Conservation (phyloP, 2,329 filamentous ascomycete genomes). For the Immersiporthe knoxdaviesiana region DNA sequence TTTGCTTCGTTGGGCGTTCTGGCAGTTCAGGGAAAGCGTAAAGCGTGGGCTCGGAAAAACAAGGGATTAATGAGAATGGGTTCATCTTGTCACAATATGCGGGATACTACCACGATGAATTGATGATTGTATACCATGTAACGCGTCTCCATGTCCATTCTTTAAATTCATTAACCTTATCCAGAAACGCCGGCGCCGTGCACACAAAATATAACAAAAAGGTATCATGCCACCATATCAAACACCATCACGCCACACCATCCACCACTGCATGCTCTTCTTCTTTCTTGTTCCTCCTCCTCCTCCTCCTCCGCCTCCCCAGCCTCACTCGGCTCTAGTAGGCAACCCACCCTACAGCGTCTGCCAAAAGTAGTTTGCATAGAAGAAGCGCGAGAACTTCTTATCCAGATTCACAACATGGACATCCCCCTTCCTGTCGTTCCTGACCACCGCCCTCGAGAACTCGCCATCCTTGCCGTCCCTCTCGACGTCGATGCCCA, state of each 20-base stretch:
- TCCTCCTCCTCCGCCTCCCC: too few species aligned
- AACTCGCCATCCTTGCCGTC: slow-evolving; percentile 78
- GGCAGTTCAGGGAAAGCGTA: not conserved
- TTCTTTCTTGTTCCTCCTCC: too few species aligned
- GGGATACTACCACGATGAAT: slow-evolving; percentile 10
- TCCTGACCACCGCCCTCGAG: slow-evolving; percentile 81
- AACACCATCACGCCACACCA: not conserved
- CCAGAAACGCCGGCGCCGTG: slow-evolving; percentile 18
- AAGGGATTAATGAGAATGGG: not conserved
- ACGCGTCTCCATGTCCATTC: not conserved
- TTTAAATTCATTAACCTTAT: not conserved
- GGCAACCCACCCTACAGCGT: slow-evolving; percentile 63
- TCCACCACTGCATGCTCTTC: too few species aligned
- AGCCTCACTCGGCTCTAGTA: not conserved
- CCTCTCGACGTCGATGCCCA: slow-evolving; percentile 86
- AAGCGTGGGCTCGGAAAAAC: not conserved
- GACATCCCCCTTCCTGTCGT: slow-evolving; percentile 85
- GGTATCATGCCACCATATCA: slow-evolving; percentile 1
- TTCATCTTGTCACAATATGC: not conserved
- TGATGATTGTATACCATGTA: not conserved
- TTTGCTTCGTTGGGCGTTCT: not conserved
- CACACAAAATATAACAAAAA: not conserved
- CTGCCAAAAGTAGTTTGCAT: slow-evolving; percentile 96
- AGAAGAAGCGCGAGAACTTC: slow-evolving; percentile 89
- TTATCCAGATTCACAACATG: slow-evolving; percentile 93